These are phyloP conservation scores for Claviceps africana DNA, from an alignment of 2,329 filamentous ascomycete genomes.

Conservation along the genomic window DNA sequence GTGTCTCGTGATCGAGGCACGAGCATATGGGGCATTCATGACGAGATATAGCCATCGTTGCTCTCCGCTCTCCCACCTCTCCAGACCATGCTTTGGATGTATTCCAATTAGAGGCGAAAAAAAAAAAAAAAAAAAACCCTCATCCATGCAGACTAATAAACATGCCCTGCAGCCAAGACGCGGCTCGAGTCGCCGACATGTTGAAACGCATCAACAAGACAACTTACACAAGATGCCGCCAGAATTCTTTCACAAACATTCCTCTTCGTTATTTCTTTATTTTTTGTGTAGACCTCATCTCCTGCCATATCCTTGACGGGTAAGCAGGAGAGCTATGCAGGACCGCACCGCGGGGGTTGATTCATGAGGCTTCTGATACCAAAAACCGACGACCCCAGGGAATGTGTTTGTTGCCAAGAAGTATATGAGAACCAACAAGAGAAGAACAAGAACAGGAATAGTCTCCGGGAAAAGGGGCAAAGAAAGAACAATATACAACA, in stretches of 20 bases:
- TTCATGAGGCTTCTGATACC: conserved; percentile 3
- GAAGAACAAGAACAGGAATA: no score
- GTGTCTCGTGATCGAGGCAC: no score
- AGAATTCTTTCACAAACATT: background rate
- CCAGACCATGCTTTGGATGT: background rate
- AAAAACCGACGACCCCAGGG: conserved; percentile 6
- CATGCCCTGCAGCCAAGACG: background rate
- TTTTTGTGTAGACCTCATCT: background rate
- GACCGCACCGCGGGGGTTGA: background rate
- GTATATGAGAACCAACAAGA: background rate
- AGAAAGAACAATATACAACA: background rate
- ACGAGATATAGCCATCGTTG: background rate
- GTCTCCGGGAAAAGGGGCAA: no score
- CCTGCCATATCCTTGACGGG: conserved; percentile 2
- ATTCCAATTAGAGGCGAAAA: background rate
- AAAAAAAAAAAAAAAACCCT: background rate
- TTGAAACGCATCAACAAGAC: background rate
- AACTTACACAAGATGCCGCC: background rate
- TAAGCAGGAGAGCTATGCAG: background rate
- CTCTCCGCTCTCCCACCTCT: background rate
- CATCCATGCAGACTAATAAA: background rate
- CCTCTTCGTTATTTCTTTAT: background rate
- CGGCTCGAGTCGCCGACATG: background rate
- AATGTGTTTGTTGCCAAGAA: background rate
- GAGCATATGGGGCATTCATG: background rate